These are phyloP conservation scores for Candida lessepsii DNA, from an alignment of 805 yeast species.

Conservation along the genomic window DNA sequence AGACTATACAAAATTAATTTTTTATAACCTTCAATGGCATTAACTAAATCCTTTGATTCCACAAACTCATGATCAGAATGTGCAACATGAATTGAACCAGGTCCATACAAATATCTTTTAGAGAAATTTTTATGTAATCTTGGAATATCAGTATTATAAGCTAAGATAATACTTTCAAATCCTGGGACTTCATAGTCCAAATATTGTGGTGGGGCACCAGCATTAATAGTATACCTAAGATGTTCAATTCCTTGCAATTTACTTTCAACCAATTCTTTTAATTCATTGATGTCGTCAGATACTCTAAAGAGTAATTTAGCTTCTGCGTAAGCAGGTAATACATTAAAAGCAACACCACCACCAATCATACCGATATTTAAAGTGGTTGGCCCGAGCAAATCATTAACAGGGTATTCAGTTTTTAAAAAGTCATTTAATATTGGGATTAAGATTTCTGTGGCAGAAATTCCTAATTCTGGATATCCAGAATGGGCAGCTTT, in stretches of 20 bases:
- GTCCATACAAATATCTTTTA: conserved; percentile 58
- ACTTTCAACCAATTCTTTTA: conserved; percentile 34
- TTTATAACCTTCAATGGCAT: conserved; percentile 56
- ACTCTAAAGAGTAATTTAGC: conserved; percentile 54
- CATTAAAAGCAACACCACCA: conserved; percentile 69
- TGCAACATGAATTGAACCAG: conserved; percentile 62
- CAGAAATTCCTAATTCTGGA: conserved; percentile 66
- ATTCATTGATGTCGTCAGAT: conserved; percentile 44
- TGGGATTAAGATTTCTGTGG: conserved; percentile 55
- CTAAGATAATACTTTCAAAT: conserved; percentile 50
- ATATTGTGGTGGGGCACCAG: conserved; percentile 38
- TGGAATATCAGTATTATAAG: conserved; percentile 48
- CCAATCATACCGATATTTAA: conserved; percentile 56
- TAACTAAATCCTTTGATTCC: conserved; percentile 42
- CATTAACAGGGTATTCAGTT: conserved; percentile 48
- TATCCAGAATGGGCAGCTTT: conserved; percentile 66
- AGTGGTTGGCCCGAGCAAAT: conserved; percentile 58
- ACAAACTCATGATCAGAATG: conserved; percentile 59
- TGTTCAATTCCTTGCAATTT: conserved; percentile 30
- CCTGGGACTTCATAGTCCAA: conserved; percentile 65
- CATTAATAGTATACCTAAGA: conserved; percentile 19
- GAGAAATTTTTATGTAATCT: conserved; percentile 22
- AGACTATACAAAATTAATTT: conserved; percentile 26
- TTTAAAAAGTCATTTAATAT: conserved; percentile 45
- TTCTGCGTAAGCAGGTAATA: conserved; percentile 56